A percentile compares a stretch with the other conserved stretches of the same genome.
These are phyloP conservation scores for Diaporthe sp. DNA, from an alignment of 2,329 filamentous ascomycete genomes.

Conservation along the genomic window DNA sequence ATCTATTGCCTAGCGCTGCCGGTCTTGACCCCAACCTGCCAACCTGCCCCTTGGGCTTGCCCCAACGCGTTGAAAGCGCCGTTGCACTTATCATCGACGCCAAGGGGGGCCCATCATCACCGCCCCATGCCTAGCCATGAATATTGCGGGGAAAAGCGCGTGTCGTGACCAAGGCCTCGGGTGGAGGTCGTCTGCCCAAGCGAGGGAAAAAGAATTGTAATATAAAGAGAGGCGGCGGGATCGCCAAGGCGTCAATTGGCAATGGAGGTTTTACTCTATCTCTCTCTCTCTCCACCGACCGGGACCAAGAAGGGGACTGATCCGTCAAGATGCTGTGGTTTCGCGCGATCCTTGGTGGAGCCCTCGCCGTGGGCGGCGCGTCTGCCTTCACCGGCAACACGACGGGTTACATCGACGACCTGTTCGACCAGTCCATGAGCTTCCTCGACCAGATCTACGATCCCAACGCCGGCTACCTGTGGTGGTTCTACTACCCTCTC, in stretches of 20 bases:
- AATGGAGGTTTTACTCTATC: conserved; percentile 1
- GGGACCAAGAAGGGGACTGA: not conserved
- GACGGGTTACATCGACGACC: conserved; percentile 40
- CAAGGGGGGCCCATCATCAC: conserved; percentile 24
- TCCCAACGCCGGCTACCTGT: conserved; percentile 64
- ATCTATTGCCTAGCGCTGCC: conserved; percentile 27
- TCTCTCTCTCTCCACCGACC: not conserved
- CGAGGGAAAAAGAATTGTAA: not conserved
- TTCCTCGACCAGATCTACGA: conserved; percentile 72
- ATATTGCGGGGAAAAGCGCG: conserved; percentile 36
- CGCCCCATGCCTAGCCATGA: conserved; percentile 22
- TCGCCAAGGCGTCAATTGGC: not conserved
- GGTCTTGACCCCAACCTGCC: not conserved
- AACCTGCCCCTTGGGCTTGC: conserved; percentile 13
- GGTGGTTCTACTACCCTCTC: conserved; percentile 59
- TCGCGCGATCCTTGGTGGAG: conserved; percentile 12
- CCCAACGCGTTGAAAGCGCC: not conserved
- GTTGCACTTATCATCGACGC: conserved; percentile 15
- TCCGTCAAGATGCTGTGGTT: conserved; percentile 34
- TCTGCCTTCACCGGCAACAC: conserved; percentile 32
- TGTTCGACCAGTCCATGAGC: conserved; percentile 66
- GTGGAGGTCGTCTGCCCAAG: conserved; percentile 12
- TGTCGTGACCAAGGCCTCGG: conserved; percentile 24
- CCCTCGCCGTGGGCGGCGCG: conserved; percentile 30
- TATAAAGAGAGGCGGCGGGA: conserved; percentile 24